phyloP scores from a whole-genome alignment of 768 basidiomycete genomes.

The Phaeolepiota aurea region DNA sequence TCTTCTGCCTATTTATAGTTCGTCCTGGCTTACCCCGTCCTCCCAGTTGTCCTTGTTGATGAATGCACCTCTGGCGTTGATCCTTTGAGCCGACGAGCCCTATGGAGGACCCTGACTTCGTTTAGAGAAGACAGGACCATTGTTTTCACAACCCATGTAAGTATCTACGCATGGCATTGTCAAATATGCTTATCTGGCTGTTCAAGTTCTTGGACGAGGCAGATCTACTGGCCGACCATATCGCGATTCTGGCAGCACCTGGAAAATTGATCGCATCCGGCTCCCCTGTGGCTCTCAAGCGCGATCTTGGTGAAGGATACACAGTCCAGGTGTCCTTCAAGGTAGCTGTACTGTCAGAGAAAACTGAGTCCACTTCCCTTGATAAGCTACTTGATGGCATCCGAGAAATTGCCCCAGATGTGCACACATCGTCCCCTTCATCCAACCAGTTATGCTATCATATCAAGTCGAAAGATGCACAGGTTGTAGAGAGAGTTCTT shows the following conservation, averaged over 20 bases:
- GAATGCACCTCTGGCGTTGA: conserved; percentile 79
- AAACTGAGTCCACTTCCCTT: conserved; percentile 14
- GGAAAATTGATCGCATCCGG: conserved; percentile 70
- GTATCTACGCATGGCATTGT: too few relatives aligned
- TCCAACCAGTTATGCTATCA: conserved; percentile 42
- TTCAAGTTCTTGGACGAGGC: conserved; percentile 55
- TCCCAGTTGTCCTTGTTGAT: conserved; percentile 46
- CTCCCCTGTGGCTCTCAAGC: conserved; percentile 68
- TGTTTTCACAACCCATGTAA: conserved; percentile 72
- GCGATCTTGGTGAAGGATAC: conserved; percentile 65
- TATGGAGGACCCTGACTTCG: conserved; percentile 69
- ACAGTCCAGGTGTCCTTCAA: conserved; percentile 47
- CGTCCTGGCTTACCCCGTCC: conserved; percentile 5
- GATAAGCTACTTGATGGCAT: conserved; percentile 32
- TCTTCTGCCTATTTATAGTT: conserved; percentile 13
- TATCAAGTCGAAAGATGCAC: conserved; percentile 52
- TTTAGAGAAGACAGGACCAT: conserved; percentile 61
- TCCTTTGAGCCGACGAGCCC: conserved; percentile 66
- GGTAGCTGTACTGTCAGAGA: conserved; percentile 11
- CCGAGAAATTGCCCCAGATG: conserved; percentile 33
- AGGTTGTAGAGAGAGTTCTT: conserved; percentile 46
- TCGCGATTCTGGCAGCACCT: conserved; percentile 56
- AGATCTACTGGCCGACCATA: conserved; percentile 56
- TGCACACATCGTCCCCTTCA: conserved; percentile 32
- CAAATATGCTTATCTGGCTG: neutral